phyloP scores from a whole-genome alignment of 2,329 filamentous ascomycete genomes.

The Epichloe amarillans region DNA sequence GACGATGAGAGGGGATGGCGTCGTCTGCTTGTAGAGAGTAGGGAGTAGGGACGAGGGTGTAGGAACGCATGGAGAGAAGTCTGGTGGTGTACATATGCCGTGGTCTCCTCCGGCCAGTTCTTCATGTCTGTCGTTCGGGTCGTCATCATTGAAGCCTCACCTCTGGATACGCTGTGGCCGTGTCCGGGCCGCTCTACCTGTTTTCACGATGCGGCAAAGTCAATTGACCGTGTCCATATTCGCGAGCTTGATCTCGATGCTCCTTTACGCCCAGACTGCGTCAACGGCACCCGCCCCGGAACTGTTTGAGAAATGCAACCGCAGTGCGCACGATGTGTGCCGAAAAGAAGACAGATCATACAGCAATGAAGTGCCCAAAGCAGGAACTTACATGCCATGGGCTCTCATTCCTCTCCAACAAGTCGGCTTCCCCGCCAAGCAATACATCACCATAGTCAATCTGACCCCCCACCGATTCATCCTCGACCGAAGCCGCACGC shows the following conservation, averaged over 20 bases:
- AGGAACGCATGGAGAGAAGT: too few species aligned
- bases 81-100: background rate
- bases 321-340: slow-evolving; percentile 1
- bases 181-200: too few species aligned
- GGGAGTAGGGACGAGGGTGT: too few species aligned
- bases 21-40: too few species aligned
- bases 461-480: slow-evolving; percentile 19
- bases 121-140: background rate
- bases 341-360: slow-evolving; percentile 4
- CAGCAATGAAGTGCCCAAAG: slow-evolving; percentile 1
- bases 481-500: slow-evolving; percentile 13
- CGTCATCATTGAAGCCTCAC: background rate
- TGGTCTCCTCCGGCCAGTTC: background rate
- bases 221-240: background rate
- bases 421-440: slow-evolving; percentile 8
- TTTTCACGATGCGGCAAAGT: background rate
- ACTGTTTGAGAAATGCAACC: background rate
- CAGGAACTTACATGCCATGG: slow-evolving; percentile 7
- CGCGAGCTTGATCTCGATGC: background rate
- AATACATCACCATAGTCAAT: slow-evolving; percentile 22
- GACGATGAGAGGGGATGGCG: background rate
- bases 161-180: too few species aligned
- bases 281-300: background rate
- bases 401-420: background rate
- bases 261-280: background rate